These are phyloP conservation scores for Puccinia polysora DNA, from an alignment of 1,284 basidiomycete genomes.

Conservation along the genomic window DNA sequence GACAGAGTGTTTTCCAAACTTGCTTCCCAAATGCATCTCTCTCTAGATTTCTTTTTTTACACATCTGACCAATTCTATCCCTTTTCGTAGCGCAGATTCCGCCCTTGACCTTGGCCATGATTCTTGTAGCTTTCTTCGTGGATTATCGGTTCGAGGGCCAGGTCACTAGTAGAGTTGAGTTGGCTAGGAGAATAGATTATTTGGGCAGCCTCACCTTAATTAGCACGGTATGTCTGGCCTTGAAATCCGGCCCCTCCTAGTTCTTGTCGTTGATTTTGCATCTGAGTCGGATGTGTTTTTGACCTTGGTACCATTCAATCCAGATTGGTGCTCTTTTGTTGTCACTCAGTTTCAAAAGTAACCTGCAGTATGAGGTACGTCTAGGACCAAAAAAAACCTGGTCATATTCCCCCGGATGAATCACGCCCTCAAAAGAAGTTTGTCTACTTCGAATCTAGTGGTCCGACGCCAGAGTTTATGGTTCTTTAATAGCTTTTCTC, in stretches of 20 bases:
- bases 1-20: neutral
- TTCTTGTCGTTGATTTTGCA: neutral
- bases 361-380: slow-evolving; percentile 22
- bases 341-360: slow-evolving; percentile 40
- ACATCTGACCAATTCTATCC: slow-evolving; percentile 13
- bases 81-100: slow-evolving; percentile 49
- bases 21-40: no score
- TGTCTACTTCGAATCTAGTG: slow-evolving; percentile 8
- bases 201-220: slow-evolving; percentile 21
- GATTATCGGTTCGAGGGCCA: slow-evolving; percentile 22
- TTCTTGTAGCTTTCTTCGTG: slow-evolving; percentile 46
- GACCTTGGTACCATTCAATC: neutral
- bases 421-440: neutral
- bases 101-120: slow-evolving; percentile 48
- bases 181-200: slow-evolving; percentile 28
- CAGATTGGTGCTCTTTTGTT: slow-evolving; percentile 21
- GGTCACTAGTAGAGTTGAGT: slow-evolving; percentile 8
- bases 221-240: neutral
- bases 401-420: no score
- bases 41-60: no score
- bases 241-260: neutral
- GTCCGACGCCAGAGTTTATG: slow-evolving; percentile 24
- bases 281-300: neutral
- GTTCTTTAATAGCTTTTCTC: slow-evolving; percentile 7
- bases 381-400: no score